These are phyloP conservation scores for Pistacia atlantica DNA, from an alignment of 345 rosid species.

Conservation along the genomic window DNA sequence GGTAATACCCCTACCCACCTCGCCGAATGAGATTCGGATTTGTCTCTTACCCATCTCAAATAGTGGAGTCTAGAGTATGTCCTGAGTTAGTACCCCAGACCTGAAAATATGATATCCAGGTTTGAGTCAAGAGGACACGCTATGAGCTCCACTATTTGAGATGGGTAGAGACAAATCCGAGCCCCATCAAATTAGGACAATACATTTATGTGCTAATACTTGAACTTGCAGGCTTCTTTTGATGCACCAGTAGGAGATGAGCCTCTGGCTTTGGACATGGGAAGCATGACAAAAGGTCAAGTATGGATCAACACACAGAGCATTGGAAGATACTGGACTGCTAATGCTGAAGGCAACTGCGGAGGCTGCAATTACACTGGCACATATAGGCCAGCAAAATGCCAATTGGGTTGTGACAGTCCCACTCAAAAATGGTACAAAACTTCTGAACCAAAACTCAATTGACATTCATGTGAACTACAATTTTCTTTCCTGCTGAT, in stretches of 20 bases:
- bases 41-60: too few species aligned
- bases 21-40: too few species aligned
- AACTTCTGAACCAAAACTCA: not conserved
- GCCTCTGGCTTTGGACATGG: constrained; percentile 58
- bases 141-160: too few species aligned
- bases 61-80: too few species aligned
- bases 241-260: constrained; percentile 48
- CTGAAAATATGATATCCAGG: too few species aligned
- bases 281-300: constrained; percentile 61
- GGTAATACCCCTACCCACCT: too few species aligned
- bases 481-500: not conserved
- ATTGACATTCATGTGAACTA: not conserved
- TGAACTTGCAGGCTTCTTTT: constrained; percentile 41
- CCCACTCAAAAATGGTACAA: constrained; percentile 63
- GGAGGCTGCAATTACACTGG: constrained; percentile 38
- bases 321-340: constrained; percentile 56
- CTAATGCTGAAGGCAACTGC: constrained; percentile 47
- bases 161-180: too few species aligned
- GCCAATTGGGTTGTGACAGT: constrained; percentile 51
- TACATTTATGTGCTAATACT: too few species aligned
- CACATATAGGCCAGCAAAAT: constrained; percentile 36
- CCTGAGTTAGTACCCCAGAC: too few species aligned
- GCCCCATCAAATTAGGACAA: too few species aligned
- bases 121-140: too few species aligned
- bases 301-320: constrained; percentile 53